phyloP scores from a whole-genome alignment of 768 basidiomycete species.

The Neoboletus magnificus region DNA sequence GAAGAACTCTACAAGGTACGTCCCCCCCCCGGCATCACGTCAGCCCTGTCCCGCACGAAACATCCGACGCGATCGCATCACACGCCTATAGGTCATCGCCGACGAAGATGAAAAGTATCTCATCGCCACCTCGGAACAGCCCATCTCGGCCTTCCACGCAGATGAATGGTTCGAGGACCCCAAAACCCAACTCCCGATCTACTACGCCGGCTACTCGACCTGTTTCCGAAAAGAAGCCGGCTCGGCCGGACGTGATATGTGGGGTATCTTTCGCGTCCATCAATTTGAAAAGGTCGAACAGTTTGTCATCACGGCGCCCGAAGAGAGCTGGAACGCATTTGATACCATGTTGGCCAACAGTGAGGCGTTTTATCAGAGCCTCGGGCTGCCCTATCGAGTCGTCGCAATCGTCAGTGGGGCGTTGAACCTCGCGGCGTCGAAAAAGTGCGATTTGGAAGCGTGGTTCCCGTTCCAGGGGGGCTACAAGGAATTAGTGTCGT shows the following conservation, averaged over 20 bases:
- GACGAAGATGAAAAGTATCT: constrained; percentile 96
- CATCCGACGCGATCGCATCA: neutral
- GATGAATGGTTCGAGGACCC: constrained; percentile 99
- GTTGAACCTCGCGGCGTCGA: constrained; percentile 92
- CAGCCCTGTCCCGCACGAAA: neutral
- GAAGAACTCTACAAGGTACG: constrained; percentile 94
- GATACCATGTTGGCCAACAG: constrained; percentile 86
- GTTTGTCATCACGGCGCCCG: constrained; percentile 93
- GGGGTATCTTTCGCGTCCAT: constrained; percentile 99
- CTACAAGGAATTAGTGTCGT: constrained; percentile 97
- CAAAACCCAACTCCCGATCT: constrained; percentile 85
- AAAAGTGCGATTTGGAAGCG: constrained; percentile 97
- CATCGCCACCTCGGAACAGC: constrained; percentile 98
- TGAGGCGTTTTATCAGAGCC: constrained; percentile 95
- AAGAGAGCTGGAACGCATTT: constrained; percentile 92
- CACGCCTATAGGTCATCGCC: constrained; percentile 61
- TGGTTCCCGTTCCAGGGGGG: constrained; percentile 98
- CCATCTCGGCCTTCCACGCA: constrained; percentile 91
- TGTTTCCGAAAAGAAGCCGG: constrained; percentile 99
- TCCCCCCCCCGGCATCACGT: constrained; percentile 1
- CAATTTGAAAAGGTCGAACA: constrained; percentile 99
- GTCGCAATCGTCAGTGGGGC: constrained; percentile 96
- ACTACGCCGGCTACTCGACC: constrained; percentile 86
- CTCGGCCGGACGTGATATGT: constrained; percentile 95
- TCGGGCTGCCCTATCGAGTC: constrained; percentile 87